phyloP scores from a whole-genome alignment of 2,329 filamentous ascomycete species.

The Cryphonectria naterciae region DNA sequence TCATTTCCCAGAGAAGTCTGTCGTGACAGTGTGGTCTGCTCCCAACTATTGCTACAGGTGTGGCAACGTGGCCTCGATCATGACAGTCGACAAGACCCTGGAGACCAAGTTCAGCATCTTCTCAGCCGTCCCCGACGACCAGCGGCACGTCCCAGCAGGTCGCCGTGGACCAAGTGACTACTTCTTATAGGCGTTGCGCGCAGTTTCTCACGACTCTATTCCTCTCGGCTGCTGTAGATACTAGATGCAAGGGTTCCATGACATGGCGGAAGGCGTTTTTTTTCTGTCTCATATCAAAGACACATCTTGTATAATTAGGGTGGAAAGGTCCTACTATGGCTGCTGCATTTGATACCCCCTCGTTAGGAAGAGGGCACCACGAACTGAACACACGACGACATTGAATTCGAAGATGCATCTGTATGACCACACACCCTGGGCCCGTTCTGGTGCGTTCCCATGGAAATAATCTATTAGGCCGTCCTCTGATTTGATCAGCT shows the following conservation, averaged over 20 bases:
- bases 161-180: conserved; percentile 71
- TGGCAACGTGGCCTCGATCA: conserved; percentile 95
- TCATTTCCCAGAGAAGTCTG: conserved; percentile 92
- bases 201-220: conserved; percentile 6
- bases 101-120: conserved; percentile 93
- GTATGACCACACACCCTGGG: neutral
- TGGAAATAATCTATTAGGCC: neutral
- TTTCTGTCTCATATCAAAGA: conserved; percentile 12
- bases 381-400: conserved; percentile 23
- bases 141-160: conserved; percentile 76
- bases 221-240: conserved; percentile 25
- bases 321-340: conserved; percentile 24
- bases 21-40: conserved; percentile 97
- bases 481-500: neutral
- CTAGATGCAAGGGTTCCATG: conserved; percentile 24
- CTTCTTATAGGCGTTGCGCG: conserved; percentile 57
- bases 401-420: conserved; percentile 18
- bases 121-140: conserved; percentile 83
- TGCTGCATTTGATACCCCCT: conserved; percentile 30
- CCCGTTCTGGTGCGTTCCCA: neutral
- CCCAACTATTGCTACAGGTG: conserved; percentile 96
- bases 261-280: conserved; percentile 30
- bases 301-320: conserved; percentile 26
- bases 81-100: conserved; percentile 84
- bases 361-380: conserved; percentile 26